phyloP scores from a whole-genome alignment of 768 basidiomycete genomes.

The Gautieria morchelliformis region DNA sequence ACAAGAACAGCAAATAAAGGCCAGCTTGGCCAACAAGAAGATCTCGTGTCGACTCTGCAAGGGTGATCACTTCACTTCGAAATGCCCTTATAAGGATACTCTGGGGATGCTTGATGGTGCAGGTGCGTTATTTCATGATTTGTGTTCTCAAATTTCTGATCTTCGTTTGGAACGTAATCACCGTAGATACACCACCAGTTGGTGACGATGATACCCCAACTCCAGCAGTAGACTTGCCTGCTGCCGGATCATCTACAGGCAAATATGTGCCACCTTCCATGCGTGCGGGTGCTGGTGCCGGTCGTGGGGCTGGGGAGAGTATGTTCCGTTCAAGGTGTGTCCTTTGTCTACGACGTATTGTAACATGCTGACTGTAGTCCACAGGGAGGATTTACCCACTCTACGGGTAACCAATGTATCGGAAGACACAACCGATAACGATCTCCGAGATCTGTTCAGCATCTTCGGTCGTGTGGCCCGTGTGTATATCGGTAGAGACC shows the following conservation, averaged over 20 bases:
- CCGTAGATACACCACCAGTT: constrained; percentile 28
- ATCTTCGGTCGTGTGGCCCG: constrained; percentile 77
- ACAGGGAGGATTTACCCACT: constrained; percentile 87
- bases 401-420: constrained; percentile 95
- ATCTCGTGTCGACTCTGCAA: constrained; percentile 91
- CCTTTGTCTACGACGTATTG: constrained; percentile 18
- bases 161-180: not conserved
- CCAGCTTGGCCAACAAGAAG: constrained; percentile 60
- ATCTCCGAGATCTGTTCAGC: constrained; percentile 86
- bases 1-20: constrained; percentile 57
- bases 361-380: constrained; percentile 24
- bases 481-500: constrained; percentile 90
- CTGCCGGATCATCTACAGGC: constrained; percentile 38
- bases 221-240: constrained; percentile 23
- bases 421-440: constrained; percentile 89
- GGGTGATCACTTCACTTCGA: constrained; percentile 95
- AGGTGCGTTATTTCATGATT: constrained; percentile 27
- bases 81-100: constrained; percentile 96
- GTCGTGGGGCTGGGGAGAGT: constrained; percentile 62
- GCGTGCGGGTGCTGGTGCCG: constrained; percentile 49
- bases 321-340: constrained; percentile 36
- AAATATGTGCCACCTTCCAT: constrained; percentile 95
- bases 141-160: not conserved
- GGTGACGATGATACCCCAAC: constrained; percentile 29
- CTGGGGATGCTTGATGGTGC: constrained; percentile 62